Evolutionary conservation across 2,329 filamentous ascomycete genomes (phyloP).

Genomic region (Trichoderma sp.): DNA sequence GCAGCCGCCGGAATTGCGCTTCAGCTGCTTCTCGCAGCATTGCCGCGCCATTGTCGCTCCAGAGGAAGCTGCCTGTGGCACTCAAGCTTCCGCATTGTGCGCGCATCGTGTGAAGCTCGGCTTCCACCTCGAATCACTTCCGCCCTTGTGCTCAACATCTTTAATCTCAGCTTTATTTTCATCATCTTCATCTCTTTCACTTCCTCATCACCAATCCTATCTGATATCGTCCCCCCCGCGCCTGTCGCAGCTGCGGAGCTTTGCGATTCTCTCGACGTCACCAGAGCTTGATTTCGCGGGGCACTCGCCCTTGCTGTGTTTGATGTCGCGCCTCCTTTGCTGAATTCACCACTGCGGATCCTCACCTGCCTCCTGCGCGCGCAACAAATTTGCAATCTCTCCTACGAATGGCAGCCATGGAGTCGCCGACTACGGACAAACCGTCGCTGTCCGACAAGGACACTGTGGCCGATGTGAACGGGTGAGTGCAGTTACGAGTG

Average conservation of each 20-base stretch:
- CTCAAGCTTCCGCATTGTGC: neutral
- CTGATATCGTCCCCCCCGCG: neutral
- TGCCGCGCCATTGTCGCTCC: neutral
- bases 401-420: constrained; percentile 51
- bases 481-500: constrained; percentile 32
- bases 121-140: neutral
- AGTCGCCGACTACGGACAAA: constrained; percentile 45
- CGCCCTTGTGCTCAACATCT: neutral
- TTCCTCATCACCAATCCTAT: neutral
- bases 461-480: constrained; percentile 36
- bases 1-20: neutral
- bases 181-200: neutral
- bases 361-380: constrained; percentile 3
- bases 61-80: neutral
- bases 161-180: neutral
- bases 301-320: constrained; percentile 24
- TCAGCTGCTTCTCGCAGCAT: neutral
- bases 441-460: constrained; percentile 32
- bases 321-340: constrained; percentile 37
- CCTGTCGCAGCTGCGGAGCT: neutral
- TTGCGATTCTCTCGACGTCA: constrained; percentile 3
- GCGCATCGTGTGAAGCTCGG: neutral
- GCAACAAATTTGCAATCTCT: constrained; percentile 8
- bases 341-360: constrained; percentile 26
- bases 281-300: constrained; percentile 2